phyloP scores from a whole-genome alignment of 2,329 filamentous ascomycete species.

The Nothophaeocryptopus gaeumannii region DNA sequence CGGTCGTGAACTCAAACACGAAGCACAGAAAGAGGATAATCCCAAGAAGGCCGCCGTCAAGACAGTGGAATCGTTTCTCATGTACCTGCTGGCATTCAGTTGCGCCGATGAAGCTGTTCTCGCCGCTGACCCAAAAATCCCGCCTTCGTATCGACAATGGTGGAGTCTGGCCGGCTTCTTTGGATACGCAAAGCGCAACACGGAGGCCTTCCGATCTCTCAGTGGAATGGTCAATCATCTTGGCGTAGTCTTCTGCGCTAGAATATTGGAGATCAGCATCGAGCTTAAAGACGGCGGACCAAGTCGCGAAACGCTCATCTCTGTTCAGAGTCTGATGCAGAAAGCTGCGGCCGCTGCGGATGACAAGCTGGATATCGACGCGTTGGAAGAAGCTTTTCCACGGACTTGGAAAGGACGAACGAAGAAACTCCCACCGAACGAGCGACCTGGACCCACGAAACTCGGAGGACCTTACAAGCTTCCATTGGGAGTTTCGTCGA shows the following conservation, averaged over 20 bases:
- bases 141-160: slow-evolving; percentile 27
- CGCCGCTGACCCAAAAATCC: slow-evolving; percentile 26
- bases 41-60: slow-evolving; percentile 38
- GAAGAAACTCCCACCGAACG: slow-evolving; percentile 22
- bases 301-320: slow-evolving; percentile 12
- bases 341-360: slow-evolving; percentile 22
- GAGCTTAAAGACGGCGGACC: slow-evolving; percentile 8
- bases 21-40: slow-evolving; percentile 12
- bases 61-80: slow-evolving; percentile 47
- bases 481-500: slow-evolving; percentile 41
- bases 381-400: slow-evolving; percentile 38
- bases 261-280: slow-evolving; percentile 33
- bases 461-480: slow-evolving; percentile 40
- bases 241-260: slow-evolving; percentile 39
- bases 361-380: slow-evolving; percentile 35
- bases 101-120: slow-evolving; percentile 29
- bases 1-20: slow-evolving; percentile 47
- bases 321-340: slow-evolving; percentile 19
- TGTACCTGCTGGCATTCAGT: slow-evolving; percentile 35
- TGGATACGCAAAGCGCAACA: slow-evolving; percentile 27
- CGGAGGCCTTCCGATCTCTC: slow-evolving; percentile 33
- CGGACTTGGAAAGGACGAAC: slow-evolving; percentile 38
- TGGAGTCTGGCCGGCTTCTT: slow-evolving; percentile 29
- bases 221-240: slow-evolving; percentile 43
- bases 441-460: slow-evolving; percentile 36